Evolutionary conservation across 345 rosid genomes (phyloP).

Genomic region (Isatis tinctoria): DNA sequence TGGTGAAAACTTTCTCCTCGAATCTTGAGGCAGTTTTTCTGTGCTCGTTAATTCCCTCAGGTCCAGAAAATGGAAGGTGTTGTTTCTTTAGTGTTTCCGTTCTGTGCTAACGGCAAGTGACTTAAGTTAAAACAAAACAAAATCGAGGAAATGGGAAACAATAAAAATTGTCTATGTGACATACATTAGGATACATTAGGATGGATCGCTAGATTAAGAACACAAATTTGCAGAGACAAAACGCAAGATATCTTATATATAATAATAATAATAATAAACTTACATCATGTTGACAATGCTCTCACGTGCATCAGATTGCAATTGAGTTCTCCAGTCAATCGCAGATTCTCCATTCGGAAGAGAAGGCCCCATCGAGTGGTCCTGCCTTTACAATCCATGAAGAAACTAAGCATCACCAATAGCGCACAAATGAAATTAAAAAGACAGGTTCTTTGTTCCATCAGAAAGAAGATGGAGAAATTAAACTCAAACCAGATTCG

Average conservation of each 20-base stretch:
- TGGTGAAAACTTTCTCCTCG: constrained; percentile 61
- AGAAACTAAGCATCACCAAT: not conserved
- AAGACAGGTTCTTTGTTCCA: not conserved
- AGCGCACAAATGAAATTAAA: not conserved
- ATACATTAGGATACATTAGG: not conserved
- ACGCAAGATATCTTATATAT: not conserved
- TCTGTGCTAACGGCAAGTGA: constrained; percentile 28
- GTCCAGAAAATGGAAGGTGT: constrained; percentile 54
- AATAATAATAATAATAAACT: not conserved
- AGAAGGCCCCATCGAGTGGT: constrained; percentile 26
- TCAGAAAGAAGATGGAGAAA: not conserved
- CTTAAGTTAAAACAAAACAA: not conserved
- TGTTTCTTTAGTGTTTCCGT: constrained; percentile 51
- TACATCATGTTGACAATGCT: constrained; percentile 53
- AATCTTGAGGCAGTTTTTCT: constrained; percentile 55
- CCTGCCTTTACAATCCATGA: not conserved
- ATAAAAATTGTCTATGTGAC: not conserved
- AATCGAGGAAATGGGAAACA: not conserved
- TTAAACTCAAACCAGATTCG: not conserved
- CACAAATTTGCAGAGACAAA: not conserved
- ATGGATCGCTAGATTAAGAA: not conserved
- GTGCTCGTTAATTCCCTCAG: constrained; percentile 54
- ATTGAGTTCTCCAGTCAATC: constrained; percentile 51
- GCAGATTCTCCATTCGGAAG: constrained; percentile 32
- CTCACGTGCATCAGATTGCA: constrained; percentile 40